These are phyloP conservation scores for Colletotrichum melonis DNA, from an alignment of 2,329 filamentous ascomycete genomes.

Conservation along the genomic window DNA sequence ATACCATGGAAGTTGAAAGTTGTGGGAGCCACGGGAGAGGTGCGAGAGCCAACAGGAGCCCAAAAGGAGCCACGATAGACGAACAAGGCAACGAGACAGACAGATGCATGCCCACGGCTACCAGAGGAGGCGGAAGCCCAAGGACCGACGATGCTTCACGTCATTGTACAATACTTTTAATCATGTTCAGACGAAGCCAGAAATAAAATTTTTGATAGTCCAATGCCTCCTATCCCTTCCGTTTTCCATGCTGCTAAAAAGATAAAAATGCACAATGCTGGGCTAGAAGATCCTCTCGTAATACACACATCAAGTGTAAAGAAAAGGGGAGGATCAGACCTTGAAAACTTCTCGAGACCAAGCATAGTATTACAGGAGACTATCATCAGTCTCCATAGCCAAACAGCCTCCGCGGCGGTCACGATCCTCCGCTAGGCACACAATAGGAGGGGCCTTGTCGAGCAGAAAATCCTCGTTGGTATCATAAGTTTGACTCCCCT, in stretches of 20 bases:
- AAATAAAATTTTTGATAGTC: conserved; percentile 18
- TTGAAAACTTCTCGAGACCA: neutral
- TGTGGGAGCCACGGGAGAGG: neutral
- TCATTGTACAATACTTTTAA: conserved; percentile 30
- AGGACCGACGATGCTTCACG: conserved; percentile 1
- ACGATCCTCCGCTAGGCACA: neutral
- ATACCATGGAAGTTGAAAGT: neutral
- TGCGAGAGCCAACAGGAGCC: neutral
- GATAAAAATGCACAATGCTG: neutral
- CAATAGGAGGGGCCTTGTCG: conserved; percentile 5
- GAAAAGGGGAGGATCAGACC: neutral
- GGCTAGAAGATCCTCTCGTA: neutral
- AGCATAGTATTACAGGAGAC: conserved; percentile 33
- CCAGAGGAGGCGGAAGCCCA: neutral
- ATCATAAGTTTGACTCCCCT: conserved; percentile 21
- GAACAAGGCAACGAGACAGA: neutral
- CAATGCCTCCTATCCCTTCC: neutral
- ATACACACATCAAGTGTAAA: neutral
- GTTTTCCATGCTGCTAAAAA: neutral
- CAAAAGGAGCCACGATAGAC: conserved; percentile 4
- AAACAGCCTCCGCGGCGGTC: conserved; percentile 13
- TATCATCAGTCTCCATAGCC: conserved; percentile 14
- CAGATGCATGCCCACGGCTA: neutral
- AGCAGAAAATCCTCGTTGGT: conserved; percentile 1
- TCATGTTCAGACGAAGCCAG: conserved; percentile 34